These are phyloP conservation scores for Secale cereale DNA, from an alignment of 176 grass and related monocot species.

Conservation along the genomic window DNA sequence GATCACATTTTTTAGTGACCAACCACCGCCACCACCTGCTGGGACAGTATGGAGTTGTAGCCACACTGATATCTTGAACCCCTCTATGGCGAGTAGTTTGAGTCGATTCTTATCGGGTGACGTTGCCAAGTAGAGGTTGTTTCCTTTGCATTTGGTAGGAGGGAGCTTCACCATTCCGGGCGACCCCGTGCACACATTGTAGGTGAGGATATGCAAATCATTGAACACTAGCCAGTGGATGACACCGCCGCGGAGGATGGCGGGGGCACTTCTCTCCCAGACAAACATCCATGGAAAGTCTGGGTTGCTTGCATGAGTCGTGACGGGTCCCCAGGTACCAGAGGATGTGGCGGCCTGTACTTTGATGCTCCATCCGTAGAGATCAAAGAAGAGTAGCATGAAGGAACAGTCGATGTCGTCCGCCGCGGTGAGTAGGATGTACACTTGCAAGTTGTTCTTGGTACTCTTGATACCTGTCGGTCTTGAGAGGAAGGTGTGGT, in stretches of 20 bases:
- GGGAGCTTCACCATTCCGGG: neutral
- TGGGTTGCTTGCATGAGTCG: neutral
- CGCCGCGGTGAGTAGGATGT: neutral
- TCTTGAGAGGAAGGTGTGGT: neutral
- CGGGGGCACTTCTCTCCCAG: neutral
- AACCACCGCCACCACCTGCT: neutral
- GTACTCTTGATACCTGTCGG: neutral
- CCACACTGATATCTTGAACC: neutral
- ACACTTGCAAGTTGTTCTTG: neutral
- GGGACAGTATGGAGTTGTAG: neutral
- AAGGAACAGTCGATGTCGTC: neutral
- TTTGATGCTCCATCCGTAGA: neutral
- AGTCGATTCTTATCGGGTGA: neutral
- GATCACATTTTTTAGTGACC: neutral
- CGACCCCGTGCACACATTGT: neutral
- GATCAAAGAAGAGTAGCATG: neutral
- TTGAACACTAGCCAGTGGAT: neutral
- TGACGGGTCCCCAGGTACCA: neutral
- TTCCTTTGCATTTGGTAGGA: neutral
- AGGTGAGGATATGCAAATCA: neutral
- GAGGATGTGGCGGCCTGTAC: neutral
- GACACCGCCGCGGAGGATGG: neutral
- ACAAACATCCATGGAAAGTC: neutral
- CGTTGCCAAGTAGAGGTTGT: neutral
- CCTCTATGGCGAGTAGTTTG: neutral